Base-by-base conservation (phyloP, 495 filamentous ascomycete species). In the Sphaerosporella brunnea region DNA sequence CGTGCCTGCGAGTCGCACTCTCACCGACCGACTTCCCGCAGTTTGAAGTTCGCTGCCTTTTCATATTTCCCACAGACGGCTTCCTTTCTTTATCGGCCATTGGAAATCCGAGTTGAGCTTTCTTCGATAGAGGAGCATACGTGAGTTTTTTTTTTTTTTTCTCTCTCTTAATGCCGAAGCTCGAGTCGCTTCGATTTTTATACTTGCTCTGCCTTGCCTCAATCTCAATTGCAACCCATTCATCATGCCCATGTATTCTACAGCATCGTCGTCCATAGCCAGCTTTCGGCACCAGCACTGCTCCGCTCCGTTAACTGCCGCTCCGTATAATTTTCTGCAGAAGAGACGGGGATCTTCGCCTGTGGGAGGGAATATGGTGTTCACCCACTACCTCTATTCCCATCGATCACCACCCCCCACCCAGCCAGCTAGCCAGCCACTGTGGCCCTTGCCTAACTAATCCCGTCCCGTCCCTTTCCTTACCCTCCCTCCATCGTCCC, bases 31-130 rank as follows among this genome's bases (percentile, higher is more conserved):
- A 9, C 16, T 18, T 15, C 16, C 15, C 16, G 4, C 35, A 4
- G 7, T 15, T 8, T 11, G 18, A 21, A 8, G 18, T 10, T 25
- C 20, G 7, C 39, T 5, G 16, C 18, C 20, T 10, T 43, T 43
- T 43, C 39, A 21, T 19, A 43, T 43, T 25, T 15, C 39, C 35
- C 35, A 37, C 16, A 21, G 8, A 23, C 24, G 20, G 16, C 36
- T 5, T 43, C 39, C 39, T 25, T 43, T 43, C 39, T 43, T 43
- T 43, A 43, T 28, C 24, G 39, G 39, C 39, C 21, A 3, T 43
- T 21, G 7, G 20, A 8, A 15, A 39, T 8, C 18, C 39, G 8
- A 9, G n/a, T 43, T 21, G 18, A 7, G 39, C 39, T 43, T 23
- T 24, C 39, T 43, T 43, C 39, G 39, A 43, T 21, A 43, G 39